Conservation (phyloP, 2,329 filamentous ascomycete species). For the Verticillium albo-atrum region DNA sequence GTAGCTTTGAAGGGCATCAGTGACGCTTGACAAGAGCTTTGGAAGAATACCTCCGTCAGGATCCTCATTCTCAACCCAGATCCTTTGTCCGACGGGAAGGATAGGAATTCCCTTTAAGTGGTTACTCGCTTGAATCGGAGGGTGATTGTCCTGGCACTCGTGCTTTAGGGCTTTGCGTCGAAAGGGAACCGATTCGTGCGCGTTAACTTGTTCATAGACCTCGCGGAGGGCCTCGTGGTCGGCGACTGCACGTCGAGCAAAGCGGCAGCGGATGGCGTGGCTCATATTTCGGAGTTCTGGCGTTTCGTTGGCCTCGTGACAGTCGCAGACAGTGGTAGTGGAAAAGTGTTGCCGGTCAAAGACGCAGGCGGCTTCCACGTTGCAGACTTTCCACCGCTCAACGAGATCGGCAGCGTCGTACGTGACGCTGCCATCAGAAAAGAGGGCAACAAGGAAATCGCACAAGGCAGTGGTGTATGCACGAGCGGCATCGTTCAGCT, state of each 20-base stretch:
- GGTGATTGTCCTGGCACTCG: neutral
- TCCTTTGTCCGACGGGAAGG: neutral
- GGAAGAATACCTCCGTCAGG: neutral
- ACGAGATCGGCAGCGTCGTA: neutral
- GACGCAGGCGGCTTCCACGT: constrained; percentile 8
- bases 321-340: neutral
- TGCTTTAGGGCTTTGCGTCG: neutral
- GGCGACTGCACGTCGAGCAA: neutral
- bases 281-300: constrained; percentile 6
- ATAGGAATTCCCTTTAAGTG: neutral
- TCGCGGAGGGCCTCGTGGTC: neutral
- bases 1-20: neutral
- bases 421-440: neutral
- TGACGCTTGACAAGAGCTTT: neutral
- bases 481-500: neutral
- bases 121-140: neutral
- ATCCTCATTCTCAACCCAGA: neutral
- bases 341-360: constrained; percentile 8
- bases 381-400: neutral
- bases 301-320: neutral
- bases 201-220: neutral
- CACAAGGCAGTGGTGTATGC: constrained; percentile 1
- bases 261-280: constrained; percentile 3
- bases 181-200: neutral
- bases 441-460: neutral